Evolutionary conservation across 2,329 filamentous ascomycete species (phyloP).

Genomic region (Arthrobotrys pseudoclavata): DNA sequence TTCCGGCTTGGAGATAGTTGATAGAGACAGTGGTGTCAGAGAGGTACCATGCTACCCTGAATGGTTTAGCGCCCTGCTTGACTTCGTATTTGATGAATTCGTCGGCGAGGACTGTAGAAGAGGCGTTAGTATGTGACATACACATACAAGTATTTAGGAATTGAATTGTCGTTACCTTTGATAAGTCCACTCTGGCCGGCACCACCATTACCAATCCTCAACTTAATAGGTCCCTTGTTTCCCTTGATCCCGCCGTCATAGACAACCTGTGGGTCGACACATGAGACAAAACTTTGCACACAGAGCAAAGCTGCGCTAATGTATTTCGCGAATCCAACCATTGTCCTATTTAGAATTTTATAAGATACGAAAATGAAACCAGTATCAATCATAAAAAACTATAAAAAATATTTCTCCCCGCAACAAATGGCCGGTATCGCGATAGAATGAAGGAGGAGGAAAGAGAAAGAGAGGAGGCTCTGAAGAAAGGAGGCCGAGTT

Average conservation of each 20-base stretch:
- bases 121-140: not conserved
- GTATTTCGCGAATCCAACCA: slow-evolving; percentile 49
- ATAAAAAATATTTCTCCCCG: not conserved
- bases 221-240: slow-evolving; percentile 47
- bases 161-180: slow-evolving; percentile 62
- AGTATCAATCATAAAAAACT: slow-evolving; percentile 26
- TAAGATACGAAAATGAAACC: slow-evolving; percentile 27
- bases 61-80: slow-evolving; percentile 63
- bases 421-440: not conserved
- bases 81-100: slow-evolving; percentile 66
- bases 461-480: slow-evolving; percentile 5
- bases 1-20: slow-evolving; percentile 66
- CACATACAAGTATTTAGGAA: not conserved
- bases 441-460: not conserved
- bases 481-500: not conserved
- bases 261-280: slow-evolving; percentile 62
- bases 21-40: slow-evolving; percentile 69
- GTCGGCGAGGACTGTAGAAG: slow-evolving; percentile 65
- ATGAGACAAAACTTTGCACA: slow-evolving; percentile 25
- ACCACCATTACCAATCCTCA: slow-evolving; percentile 66
- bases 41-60: slow-evolving; percentile 68
- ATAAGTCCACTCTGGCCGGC: slow-evolving; percentile 66
- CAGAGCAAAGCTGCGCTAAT: slow-evolving; percentile 28
- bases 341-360: slow-evolving; percentile 37
- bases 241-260: slow-evolving; percentile 61